Base-by-base conservation (phyloP, 2,329 filamentous ascomycete species). In the Dothistroma pini region DNA sequence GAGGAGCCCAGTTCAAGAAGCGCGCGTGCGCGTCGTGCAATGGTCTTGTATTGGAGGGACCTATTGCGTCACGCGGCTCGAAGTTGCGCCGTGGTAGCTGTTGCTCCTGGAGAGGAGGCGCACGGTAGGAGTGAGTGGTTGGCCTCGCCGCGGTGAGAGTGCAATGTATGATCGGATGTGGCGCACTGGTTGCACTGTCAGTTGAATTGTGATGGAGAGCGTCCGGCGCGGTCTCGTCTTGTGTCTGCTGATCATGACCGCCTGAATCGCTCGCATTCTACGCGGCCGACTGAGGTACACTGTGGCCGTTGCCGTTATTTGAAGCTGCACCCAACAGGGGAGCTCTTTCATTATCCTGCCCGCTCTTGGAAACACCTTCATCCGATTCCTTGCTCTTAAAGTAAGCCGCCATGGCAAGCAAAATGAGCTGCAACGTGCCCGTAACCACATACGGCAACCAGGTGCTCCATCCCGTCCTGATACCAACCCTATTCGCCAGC, bases 361-460 rank as follows among this genome's bases (percentile, higher is more conserved):
- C 41, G 1, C 14, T 44, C 41, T 44, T 44, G 4, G 16, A 1
- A 19, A 6, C 41, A 38, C 35, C 11, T 14, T 11, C 9, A 5
- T 14, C 6, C 8, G 35, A 38, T 4, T 44, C 12, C 14, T n/a
- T 44, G n/a, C n/a, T 44, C 41, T 44, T 44, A 38, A 32, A 53
- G n/a, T 12, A 32, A 32, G 31, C 31, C n/a, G 87, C 91, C 89
- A 99, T 89, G 25, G 75, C 79, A 48, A 99, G 80, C 59, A 99
- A 78, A 10, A 85, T 83, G 19, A 92, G 93, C 75, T 99, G 95
- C 80, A 97, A 83, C 59, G 82, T 77, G 1, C 93, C 95, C 0
- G 93, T 96, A 56, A 97, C 81, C 50, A 96, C 81, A 72, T 93
- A 96, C 14, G 97, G 88, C 10, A 91, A 87, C 95, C 95, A 99